These are phyloP conservation scores for Globisporangium yorkense DNA, from an alignment of 352 stramenopile genomes.

Conservation along the genomic window DNA sequence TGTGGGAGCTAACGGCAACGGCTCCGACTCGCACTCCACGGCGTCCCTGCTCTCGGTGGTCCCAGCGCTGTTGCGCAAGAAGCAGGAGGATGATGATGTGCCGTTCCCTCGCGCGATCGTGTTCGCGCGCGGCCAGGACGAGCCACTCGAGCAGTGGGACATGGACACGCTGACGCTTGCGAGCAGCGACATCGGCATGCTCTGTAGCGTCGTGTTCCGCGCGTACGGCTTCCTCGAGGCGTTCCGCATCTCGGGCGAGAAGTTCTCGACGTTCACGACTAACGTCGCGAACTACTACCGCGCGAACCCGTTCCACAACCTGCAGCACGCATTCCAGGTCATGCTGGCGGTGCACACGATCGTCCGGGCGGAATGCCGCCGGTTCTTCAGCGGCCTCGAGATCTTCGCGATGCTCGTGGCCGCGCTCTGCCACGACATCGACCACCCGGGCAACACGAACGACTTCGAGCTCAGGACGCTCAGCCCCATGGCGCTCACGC, in stretches of 20 bases:
- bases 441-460: slow-evolving; percentile 80
- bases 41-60: slow-evolving; percentile 19
- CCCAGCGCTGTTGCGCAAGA: slow-evolving; percentile 28
- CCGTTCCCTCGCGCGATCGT: slow-evolving; percentile 52
- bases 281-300: slow-evolving; percentile 68
- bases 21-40: background rate
- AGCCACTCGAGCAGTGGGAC: slow-evolving; percentile 51
- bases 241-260: slow-evolving; percentile 48
- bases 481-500: slow-evolving; percentile 68
- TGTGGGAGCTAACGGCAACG: background rate
- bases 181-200: slow-evolving; percentile 35
- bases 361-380: slow-evolving; percentile 46
- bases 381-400: slow-evolving; percentile 56
- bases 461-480: slow-evolving; percentile 77
- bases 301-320: slow-evolving; percentile 78
- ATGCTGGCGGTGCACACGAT: slow-evolving; percentile 56
- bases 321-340: slow-evolving; percentile 71
- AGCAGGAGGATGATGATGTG: slow-evolving; percentile 45
- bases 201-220: slow-evolving; percentile 37
- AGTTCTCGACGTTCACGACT: slow-evolving; percentile 44
- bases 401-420: slow-evolving; percentile 73
- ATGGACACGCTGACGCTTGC: slow-evolving; percentile 33
- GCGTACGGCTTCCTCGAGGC: slow-evolving; percentile 49
- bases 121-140: slow-evolving; percentile 29
- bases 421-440: slow-evolving; percentile 75